Base-by-base conservation (phyloP, 1,284 basidiomycete species). In the Leccinum pachyderme region DNA sequence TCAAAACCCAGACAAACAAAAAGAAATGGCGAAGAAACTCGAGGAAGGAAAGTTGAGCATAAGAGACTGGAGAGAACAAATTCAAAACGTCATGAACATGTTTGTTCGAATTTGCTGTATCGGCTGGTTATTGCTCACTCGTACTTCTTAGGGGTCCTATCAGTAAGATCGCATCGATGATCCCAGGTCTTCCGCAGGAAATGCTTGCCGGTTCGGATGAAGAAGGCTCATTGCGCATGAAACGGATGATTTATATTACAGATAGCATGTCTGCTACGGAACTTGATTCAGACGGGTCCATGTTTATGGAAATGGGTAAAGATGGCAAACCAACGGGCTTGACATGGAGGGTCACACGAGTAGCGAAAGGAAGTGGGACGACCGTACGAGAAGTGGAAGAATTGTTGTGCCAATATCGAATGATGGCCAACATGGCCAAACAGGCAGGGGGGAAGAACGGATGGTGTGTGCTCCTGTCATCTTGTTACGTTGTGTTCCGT, bases 151-250 rank as follows among this genome's bases (percentile, higher is more conserved):
- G 93, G 91, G 96, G 96, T 25, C 95, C 96, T 5, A 84, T 99
- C 55, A 94, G 91, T 66, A 99, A 99, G 77, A 95, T 99, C 64
- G 95, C 96, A 13, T 95, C 93, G 22, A 99, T 99, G 95, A 99
- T 99, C 58, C 96, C 96, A 3, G 96, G 96, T 31, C 83, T 99
- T 64, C 90, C 93, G 15, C 89, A 91, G 61, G 92, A 93, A 41
- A 79, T 99, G 69, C 81, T 98, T 54, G 86, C 89, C 67, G 95
- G 92, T 39, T 89, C 89, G 29, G 93, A 94, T 68, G 95, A 97
- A 69, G 96, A 98, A 67, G 93, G 93, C 35, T 87, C 91, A 1
- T 73, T 84, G 61, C 88, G 93, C 57, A 89, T 99, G 86, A 98
- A 98, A 76, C 87, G 95, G 59, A 95, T 99, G 92, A 91, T 98